Conservation (phyloP, 345 rosid species). For the Citrus glauca region DNA sequence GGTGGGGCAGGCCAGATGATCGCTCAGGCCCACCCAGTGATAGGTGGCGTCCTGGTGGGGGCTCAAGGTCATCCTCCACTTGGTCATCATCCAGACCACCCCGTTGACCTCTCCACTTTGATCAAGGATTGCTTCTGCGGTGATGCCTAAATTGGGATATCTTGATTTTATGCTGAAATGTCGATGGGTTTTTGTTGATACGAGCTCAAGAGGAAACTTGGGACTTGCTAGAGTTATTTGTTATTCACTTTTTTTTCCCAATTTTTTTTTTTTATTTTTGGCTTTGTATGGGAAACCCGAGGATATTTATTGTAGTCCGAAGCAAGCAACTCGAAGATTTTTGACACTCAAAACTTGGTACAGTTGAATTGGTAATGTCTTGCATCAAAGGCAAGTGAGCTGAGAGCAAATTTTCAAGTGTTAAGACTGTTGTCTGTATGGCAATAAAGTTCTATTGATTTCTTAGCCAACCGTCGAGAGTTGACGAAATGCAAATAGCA, state of each 20-base stretch:
- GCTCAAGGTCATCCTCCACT: constrained; percentile 30
- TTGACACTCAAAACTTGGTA: not conserved
- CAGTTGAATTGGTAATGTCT: not conserved
- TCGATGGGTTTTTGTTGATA: constrained; percentile 1
- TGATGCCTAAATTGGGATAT: not conserved
- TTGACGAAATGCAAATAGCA: not conserved
- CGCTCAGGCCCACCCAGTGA: constrained; percentile 46
- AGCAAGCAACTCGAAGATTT: not conserved
- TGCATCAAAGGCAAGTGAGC: not conserved
- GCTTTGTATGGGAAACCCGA: not conserved
- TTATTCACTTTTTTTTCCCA: not conserved
- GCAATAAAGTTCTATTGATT: too few relatives aligned
- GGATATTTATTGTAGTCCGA: not conserved
- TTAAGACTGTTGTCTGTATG: not conserved
- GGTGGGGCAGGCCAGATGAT: constrained; percentile 42
- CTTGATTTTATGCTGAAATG: not conserved
- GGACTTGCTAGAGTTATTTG: not conserved
- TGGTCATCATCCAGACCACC: constrained; percentile 41
- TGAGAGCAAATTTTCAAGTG: not conserved
- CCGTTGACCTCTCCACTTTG: constrained; percentile 5
- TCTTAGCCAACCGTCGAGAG: too few relatives aligned
- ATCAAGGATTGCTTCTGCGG: not conserved
- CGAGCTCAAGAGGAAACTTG: constrained; percentile 3
- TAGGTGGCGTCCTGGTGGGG: constrained; percentile 47
- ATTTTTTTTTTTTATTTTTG: not conserved